These are phyloP conservation scores for Leccinum subtestaceum DNA, from an alignment of 768 basidiomycete species.

Conservation along the genomic window DNA sequence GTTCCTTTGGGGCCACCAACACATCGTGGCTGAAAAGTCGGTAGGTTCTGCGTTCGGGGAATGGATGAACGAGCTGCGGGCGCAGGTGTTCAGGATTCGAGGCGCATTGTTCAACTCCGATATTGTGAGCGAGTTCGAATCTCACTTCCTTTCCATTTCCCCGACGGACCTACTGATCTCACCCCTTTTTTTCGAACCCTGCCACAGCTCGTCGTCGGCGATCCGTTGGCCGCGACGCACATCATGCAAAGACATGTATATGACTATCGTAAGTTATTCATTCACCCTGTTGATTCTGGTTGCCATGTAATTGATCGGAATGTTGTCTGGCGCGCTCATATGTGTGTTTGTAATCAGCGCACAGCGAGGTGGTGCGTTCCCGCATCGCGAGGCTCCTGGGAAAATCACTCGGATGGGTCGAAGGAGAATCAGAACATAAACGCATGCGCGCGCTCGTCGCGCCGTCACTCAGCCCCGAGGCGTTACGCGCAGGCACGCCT, in stretches of 20 bases:
- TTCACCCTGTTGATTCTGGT: background rate
- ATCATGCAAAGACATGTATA: slow-evolving; percentile 10
- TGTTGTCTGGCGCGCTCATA: background rate
- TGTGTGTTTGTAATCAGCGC: background rate
- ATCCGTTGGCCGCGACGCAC: slow-evolving; percentile 5
- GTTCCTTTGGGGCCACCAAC: slow-evolving; percentile 8
- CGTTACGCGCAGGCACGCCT: no score
- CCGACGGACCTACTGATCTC: background rate
- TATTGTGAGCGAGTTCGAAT: slow-evolving; percentile 1
- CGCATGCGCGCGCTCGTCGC: slow-evolving; percentile 9
- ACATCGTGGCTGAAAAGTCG: slow-evolving; percentile 2
- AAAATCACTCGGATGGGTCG: slow-evolving; percentile 9
- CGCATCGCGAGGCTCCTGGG: slow-evolving; percentile 7
- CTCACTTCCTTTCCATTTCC: background rate
- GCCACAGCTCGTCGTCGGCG: slow-evolving; percentile 3
- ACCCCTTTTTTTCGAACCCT: background rate
- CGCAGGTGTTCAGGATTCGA: slow-evolving; percentile 5
- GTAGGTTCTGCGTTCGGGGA: background rate
- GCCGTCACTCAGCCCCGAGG: background rate
- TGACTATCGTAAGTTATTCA: slow-evolving; percentile 5
- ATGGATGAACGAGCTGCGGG: slow-evolving; percentile 6
- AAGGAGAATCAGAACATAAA: slow-evolving; percentile 8
- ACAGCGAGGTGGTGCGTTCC: slow-evolving; percentile 1
- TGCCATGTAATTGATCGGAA: background rate
- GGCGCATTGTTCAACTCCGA: slow-evolving; percentile 4